Conservation (phyloP, 164 flowering plant genomes). For the Nelumbo lutea region DNA sequence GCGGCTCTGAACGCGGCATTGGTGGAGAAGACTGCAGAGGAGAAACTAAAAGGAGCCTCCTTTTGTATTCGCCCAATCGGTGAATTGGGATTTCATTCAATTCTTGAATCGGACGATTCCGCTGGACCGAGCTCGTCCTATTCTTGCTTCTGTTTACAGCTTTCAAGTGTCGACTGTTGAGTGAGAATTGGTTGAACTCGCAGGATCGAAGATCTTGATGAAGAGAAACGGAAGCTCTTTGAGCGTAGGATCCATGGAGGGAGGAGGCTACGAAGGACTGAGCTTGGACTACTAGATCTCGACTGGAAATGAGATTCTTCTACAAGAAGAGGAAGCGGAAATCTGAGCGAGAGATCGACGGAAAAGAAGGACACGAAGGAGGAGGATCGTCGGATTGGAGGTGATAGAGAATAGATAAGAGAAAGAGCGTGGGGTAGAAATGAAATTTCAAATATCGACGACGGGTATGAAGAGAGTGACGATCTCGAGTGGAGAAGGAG, state of each 20-base stretch:
- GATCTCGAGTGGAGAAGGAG: constrained; percentile 6
- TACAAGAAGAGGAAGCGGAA: constrained; percentile 20
- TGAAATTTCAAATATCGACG: constrained; percentile 49
- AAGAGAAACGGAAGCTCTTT: no score
- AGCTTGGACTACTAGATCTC: neutral
- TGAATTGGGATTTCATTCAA: no score
- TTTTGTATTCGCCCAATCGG: no score
- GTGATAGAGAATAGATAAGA: neutral
- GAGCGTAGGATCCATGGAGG: neutral
- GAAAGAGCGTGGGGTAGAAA: constrained; percentile 8
- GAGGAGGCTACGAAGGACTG: neutral
- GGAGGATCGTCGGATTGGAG: neutral
- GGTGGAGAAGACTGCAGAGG: neutral
- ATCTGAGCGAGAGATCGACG: neutral
- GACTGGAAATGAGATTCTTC: constrained; percentile 11
- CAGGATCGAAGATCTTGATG: neutral
- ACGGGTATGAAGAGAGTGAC: constrained; percentile 20
- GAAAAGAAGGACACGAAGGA: no score
- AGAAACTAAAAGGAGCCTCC: no score
- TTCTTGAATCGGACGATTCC: neutral
- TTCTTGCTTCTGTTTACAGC: neutral
- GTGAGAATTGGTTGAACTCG: no score
- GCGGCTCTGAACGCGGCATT: constrained; percentile 54
- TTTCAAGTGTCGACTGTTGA: neutral
- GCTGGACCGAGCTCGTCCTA: neutral